These are phyloP conservation scores for Mycocentrospora acerina DNA, from an alignment of 2,329 filamentous ascomycete genomes.

Conservation along the genomic window DNA sequence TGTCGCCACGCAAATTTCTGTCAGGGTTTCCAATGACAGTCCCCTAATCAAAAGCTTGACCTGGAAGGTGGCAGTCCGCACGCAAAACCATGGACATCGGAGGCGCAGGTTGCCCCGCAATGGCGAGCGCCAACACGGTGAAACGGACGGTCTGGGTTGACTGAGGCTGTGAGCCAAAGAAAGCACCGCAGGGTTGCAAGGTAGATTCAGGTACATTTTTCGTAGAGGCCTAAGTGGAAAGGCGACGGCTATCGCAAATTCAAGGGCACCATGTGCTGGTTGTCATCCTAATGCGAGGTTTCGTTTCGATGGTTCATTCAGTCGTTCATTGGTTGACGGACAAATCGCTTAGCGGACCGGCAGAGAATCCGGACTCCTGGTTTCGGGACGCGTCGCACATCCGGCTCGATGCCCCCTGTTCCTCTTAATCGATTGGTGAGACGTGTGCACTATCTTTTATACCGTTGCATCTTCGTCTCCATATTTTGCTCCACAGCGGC, in stretches of 20 bases:
- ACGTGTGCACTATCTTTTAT: conserved; percentile 11
- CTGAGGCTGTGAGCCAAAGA: conserved; percentile 35
- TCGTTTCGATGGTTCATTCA: conserved; percentile 23
- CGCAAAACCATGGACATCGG: conserved; percentile 27
- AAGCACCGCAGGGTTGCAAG: conserved; percentile 9
- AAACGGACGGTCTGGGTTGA: conserved; percentile 30
- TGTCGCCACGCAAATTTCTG: conserved; percentile 12
- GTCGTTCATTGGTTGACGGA: conserved; percentile 27
- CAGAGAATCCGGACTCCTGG: conserved; percentile 25
- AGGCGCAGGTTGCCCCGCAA: conserved; percentile 23
- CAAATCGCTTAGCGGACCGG: conserved; percentile 30
- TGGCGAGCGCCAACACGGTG: conserved; percentile 32
- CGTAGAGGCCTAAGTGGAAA: conserved; percentile 18
- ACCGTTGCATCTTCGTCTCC: conserved; percentile 13
- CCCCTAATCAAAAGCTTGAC: conserved; percentile 34
- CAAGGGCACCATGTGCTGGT: conserved; percentile 15
- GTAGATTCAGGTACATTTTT: conserved; percentile 34
- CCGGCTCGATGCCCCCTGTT: conserved; percentile 16
- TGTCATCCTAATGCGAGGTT: conserved; percentile 23
- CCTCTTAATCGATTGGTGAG: conserved; percentile 28
- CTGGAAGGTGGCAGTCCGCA: conserved; percentile 24
- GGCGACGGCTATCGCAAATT: conserved; percentile 12
- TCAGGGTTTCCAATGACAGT: conserved; percentile 13
- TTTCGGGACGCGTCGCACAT: conserved; percentile 35
- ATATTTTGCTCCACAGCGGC: conserved; percentile 15